Conservation (phyloP, 768 basidiomycete species). For the Gyrodon lividus region DNA sequence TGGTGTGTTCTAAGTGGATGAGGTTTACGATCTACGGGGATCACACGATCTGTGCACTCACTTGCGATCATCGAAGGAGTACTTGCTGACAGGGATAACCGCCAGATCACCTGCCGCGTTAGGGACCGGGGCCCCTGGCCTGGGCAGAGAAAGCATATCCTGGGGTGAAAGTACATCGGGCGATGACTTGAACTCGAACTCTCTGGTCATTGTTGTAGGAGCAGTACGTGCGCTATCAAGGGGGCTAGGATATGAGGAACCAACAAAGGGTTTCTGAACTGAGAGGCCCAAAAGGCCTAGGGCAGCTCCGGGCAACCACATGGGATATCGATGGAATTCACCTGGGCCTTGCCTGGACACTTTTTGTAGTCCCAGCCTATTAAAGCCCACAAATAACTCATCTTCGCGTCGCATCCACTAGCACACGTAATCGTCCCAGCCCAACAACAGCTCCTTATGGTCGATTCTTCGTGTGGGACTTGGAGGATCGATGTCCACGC, state of each 20-base stretch:
- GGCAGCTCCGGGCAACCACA: conserved; percentile 45
- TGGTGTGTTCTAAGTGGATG: conserved; percentile 60
- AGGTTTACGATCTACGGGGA: neutral
- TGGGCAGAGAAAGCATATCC: conserved; percentile 65
- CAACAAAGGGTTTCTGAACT: conserved; percentile 48
- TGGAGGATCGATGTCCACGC: neutral
- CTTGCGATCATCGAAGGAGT: conserved; percentile 73
- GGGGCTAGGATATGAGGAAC: neutral
- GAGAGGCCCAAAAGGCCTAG: conserved; percentile 54
- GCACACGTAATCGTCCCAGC: neutral
- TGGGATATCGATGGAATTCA: conserved; percentile 14
- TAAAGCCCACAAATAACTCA: neutral
- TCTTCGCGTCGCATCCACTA: neutral
- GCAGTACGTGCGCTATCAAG: neutral
- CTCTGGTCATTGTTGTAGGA: conserved; percentile 31
- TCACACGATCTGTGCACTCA: conserved; percentile 34
- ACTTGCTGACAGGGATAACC: conserved; percentile 63
- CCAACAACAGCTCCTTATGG: neutral
- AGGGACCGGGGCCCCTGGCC: conserved; percentile 65
- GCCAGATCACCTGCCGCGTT: conserved; percentile 70
- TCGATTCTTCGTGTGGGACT: neutral
- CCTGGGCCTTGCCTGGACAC: neutral
- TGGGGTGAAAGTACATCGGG: conserved; percentile 65
- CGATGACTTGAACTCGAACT: conserved; percentile 60
- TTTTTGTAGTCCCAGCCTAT: neutral